Evolutionary conservation across 73 alveolate species (phyloP).

Genomic region (Paraurostyla sp.): DNA sequence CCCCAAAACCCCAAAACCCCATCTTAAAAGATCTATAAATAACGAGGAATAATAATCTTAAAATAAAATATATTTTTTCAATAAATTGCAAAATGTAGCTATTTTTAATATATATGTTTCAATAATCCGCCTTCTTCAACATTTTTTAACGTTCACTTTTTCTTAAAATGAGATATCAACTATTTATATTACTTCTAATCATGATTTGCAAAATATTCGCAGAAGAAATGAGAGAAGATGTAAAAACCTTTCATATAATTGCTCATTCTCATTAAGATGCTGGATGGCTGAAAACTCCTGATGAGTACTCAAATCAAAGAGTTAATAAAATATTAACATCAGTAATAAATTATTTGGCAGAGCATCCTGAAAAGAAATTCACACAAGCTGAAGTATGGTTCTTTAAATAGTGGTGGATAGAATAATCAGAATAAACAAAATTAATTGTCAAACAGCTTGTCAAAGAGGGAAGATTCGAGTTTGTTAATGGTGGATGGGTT

Average conservation of each 20-base stretch:
- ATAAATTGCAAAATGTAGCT: no score
- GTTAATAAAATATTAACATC: slow-evolving; percentile 60
- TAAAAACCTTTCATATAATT: slow-evolving; percentile 81
- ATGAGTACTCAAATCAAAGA: slow-evolving; percentile 67
- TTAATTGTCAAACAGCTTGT: slow-evolving; percentile 79
- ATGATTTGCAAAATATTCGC: no score
- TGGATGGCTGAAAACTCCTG: slow-evolving; percentile 91
- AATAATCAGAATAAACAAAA: slow-evolving; percentile 76
- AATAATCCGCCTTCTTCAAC: no score
- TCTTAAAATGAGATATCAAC: no score
- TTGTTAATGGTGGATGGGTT: slow-evolving; percentile 94
- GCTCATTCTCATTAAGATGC: slow-evolving; percentile 94
- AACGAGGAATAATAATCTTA: no score
- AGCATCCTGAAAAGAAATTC: slow-evolving; percentile 76
- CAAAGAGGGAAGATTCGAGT: slow-evolving; percentile 85
- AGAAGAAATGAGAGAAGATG: no score
- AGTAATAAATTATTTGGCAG: slow-evolving; percentile 39
- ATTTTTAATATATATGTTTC: no score
- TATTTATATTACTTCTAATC: no score
- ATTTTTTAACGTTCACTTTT: no score
- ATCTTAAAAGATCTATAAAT: no score
- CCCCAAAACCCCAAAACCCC: no score
- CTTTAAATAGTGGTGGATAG: slow-evolving; percentile 91
- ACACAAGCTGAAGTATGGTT: slow-evolving; percentile 89
- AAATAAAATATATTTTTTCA: no score